Evolutionary conservation across 2,329 filamentous ascomycete genomes (phyloP).

Genomic region (Beauveria asiatica): DNA sequence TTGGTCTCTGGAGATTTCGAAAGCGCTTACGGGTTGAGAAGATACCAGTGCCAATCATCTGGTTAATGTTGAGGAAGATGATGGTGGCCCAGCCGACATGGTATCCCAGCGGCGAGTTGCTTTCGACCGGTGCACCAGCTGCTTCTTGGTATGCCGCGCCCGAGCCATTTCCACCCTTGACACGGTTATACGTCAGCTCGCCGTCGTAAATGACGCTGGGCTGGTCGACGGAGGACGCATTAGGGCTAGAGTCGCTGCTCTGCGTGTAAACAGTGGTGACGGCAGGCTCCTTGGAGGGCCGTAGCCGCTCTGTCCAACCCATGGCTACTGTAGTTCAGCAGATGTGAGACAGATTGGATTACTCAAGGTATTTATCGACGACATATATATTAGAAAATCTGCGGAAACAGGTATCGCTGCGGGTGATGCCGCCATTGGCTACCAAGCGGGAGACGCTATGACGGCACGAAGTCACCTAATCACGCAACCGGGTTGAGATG

Average conservation of each 20-base stretch:
- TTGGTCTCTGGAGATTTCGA: no score
- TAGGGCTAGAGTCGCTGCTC: background rate
- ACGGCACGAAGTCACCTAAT: background rate
- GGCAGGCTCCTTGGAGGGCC: background rate
- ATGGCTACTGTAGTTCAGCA: background rate
- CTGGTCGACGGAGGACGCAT: background rate
- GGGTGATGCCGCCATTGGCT: background rate
- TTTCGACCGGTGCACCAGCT: constrained; percentile 52
- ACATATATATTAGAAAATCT: background rate
- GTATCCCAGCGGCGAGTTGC: constrained; percentile 49
- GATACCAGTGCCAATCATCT: constrained; percentile 57
- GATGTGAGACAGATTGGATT: background rate
- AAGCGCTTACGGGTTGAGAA: constrained; percentile 50
- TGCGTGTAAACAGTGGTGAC: background rate
- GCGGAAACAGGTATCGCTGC: background rate
- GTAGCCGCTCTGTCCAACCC: background rate
- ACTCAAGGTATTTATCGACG: background rate
- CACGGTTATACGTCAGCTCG: constrained; percentile 32
- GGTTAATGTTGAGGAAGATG: constrained; percentile 51
- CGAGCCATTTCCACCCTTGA: constrained; percentile 39
- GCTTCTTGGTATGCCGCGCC: constrained; percentile 50
- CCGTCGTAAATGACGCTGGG: constrained; percentile 26
- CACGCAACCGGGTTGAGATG: constrained; percentile 4
- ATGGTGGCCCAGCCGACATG: constrained; percentile 47
- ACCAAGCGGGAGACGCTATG: background rate